These are phyloP conservation scores for Populus pruinosa DNA, from an alignment of 345 rosid species.

Conservation along the genomic window DNA sequence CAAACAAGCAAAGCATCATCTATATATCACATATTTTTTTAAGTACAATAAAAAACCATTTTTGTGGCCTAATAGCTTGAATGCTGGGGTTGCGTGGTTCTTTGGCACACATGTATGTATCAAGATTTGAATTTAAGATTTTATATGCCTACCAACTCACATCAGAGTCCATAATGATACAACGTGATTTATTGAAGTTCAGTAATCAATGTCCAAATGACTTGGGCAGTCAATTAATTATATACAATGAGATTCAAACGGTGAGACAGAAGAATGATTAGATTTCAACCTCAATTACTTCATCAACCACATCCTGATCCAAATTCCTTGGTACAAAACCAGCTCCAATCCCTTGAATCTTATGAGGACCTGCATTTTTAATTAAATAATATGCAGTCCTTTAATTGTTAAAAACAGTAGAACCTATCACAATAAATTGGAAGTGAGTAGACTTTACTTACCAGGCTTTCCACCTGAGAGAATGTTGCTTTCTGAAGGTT, in stretches of 20 bases:
- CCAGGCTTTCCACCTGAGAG: conserved; percentile 35
- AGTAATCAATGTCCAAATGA: neutral
- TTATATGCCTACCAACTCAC: neutral
- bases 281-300: conserved; percentile 65
- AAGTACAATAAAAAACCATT: no score
- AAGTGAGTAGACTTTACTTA: conserved; percentile 5
- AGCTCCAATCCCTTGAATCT: conserved; percentile 99
- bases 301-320: conserved; percentile 71
- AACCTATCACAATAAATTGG: neutral
- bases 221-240: neutral
- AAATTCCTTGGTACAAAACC: conserved; percentile 88
- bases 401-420: neutral
- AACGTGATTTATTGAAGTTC: neutral
- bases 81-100: no score
- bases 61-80: no score
- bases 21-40: no score
- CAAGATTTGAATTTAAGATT: neutral
- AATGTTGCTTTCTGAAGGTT: conserved; percentile 33
- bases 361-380: conserved; percentile 79
- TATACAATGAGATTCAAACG: neutral
- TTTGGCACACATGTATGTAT: neutral
- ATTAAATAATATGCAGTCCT: conserved; percentile 1
- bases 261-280: conserved; percentile 13
- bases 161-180: neutral
- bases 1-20: no score